Conservation (phyloP, 2,329 filamentous ascomycete species). For the Acrocalymma vagum region DNA sequence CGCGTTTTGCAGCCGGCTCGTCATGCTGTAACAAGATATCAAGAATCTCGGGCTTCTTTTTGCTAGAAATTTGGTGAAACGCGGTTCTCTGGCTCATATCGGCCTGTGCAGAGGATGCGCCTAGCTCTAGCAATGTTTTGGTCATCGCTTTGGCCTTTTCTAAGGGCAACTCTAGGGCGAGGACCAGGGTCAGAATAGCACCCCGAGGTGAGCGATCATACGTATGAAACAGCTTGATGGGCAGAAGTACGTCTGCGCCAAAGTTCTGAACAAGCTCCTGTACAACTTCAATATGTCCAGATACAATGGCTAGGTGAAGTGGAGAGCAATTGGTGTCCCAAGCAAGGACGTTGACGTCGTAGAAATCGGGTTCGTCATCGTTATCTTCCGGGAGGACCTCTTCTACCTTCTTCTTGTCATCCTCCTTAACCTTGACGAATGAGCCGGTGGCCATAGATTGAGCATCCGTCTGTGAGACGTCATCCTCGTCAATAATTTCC, state of each 20-base stretch:
- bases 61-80: constrained; percentile 70
- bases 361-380: constrained; percentile 78
- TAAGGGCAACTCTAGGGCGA: constrained; percentile 71
- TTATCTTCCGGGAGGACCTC: constrained; percentile 63
- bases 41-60: constrained; percentile 58
- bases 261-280: constrained; percentile 73
- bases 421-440: constrained; percentile 73
- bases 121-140: constrained; percentile 70
- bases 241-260: constrained; percentile 78
- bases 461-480: constrained; percentile 46
- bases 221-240: constrained; percentile 70
- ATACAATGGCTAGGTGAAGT: constrained; percentile 80
- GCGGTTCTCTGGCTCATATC: constrained; percentile 71
- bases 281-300: constrained; percentile 74
- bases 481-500: constrained; percentile 63
- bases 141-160: constrained; percentile 73
- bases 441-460: constrained; percentile 67
- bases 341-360: constrained; percentile 78
- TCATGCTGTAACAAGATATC: constrained; percentile 62
- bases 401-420: constrained; percentile 52
- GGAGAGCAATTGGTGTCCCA: constrained; percentile 81
- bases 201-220: constrained; percentile 59
- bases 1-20: constrained; percentile 66
- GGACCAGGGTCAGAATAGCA: constrained; percentile 73
- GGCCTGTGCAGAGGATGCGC: constrained; percentile 77